Conservation (phyloP, 805 yeast species). For the Candida qinlingensis region DNA sequence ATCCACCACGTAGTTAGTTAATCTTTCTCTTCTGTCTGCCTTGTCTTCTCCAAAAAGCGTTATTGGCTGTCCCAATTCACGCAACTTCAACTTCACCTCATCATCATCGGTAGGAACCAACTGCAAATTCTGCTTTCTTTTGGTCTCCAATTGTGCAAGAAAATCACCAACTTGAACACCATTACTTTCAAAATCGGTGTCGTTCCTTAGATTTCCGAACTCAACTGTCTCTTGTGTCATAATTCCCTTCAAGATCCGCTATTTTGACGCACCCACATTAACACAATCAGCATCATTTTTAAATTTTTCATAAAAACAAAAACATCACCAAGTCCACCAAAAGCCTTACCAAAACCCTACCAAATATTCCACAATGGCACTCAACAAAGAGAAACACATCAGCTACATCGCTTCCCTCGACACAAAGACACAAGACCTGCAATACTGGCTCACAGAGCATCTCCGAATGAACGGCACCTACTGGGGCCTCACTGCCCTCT, state of each 20-base stretch:
- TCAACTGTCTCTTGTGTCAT: slow-evolving; percentile 2
- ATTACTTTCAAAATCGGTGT: slow-evolving; percentile 17
- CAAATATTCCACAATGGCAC: slow-evolving; percentile 1
- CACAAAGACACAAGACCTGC: slow-evolving; percentile 51
- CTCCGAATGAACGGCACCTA: slow-evolving; percentile 85
- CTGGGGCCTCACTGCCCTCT: slow-evolving; percentile 87
- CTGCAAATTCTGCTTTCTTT: slow-evolving; percentile 21
- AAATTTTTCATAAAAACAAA: no score
- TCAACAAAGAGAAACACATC: slow-evolving; percentile 47
- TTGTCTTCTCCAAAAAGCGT: slow-evolving; percentile 54
- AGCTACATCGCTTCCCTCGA: slow-evolving; percentile 51
- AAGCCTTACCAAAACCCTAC: background rate
- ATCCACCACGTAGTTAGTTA: slow-evolving; percentile 40
- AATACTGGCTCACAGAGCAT: slow-evolving; percentile 89
- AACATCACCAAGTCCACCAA: no score
- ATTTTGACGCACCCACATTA: no score
- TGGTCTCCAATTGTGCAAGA: slow-evolving; percentile 24
- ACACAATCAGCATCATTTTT: background rate
- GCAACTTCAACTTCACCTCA: slow-evolving; percentile 48
- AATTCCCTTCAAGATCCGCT: background rate
- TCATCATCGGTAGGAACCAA: slow-evolving; percentile 62
- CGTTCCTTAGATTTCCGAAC: slow-evolving; percentile 23
- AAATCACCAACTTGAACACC: slow-evolving; percentile 26
- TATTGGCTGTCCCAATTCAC: slow-evolving; percentile 51
- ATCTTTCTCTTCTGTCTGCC: slow-evolving; percentile 55